Evolutionary conservation across 352 stramenopile species (phyloP).

Genomic region (Aphanomyces cochlioides): DNA sequence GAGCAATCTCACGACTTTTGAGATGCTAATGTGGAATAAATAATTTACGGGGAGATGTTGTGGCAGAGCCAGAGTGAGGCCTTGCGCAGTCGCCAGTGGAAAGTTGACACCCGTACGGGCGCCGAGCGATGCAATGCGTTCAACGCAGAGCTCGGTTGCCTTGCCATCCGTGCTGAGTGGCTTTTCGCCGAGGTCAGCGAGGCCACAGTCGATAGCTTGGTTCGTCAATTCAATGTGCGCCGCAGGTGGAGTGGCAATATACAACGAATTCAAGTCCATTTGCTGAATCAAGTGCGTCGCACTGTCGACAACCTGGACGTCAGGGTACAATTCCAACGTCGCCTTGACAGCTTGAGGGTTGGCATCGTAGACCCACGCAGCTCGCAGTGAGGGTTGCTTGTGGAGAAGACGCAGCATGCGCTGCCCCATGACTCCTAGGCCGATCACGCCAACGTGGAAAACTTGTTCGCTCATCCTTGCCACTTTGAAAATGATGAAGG

Average conservation of each 20-base stretch:
- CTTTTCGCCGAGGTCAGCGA: constrained; percentile 5
- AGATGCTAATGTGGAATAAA: too few species aligned
- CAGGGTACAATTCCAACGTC: constrained; percentile 1
- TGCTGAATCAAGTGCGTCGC: neutral
- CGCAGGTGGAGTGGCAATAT: constrained; percentile 2
- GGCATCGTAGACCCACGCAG: neutral
- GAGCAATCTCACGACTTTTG: too few species aligned
- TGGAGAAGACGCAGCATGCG: constrained; percentile 13
- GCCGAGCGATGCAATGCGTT: neutral
- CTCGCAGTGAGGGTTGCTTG: constrained; percentile 1
- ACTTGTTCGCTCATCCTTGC: neutral
- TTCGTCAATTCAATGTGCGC: constrained; percentile 8
- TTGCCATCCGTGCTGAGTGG: constrained; percentile 5
- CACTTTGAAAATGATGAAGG: neutral
- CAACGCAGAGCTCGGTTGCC: neutral
- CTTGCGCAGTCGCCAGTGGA: constrained; percentile 12
- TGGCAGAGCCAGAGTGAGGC: constrained; percentile 4
- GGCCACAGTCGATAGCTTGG: neutral
- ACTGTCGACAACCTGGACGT: neutral
- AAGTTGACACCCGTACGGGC: constrained; percentile 13
- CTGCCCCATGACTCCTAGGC: constrained; percentile 5
- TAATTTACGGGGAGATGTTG: too few species aligned
- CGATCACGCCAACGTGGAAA: neutral
- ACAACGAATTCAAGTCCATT: neutral
- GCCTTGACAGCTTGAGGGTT: neutral